A percentile compares a stretch with the other conserved stretches of the same genome.
Evolutionary conservation across 2,329 filamentous ascomycete genomes (phyloP).

Genomic region (Xylariales sp.): DNA sequence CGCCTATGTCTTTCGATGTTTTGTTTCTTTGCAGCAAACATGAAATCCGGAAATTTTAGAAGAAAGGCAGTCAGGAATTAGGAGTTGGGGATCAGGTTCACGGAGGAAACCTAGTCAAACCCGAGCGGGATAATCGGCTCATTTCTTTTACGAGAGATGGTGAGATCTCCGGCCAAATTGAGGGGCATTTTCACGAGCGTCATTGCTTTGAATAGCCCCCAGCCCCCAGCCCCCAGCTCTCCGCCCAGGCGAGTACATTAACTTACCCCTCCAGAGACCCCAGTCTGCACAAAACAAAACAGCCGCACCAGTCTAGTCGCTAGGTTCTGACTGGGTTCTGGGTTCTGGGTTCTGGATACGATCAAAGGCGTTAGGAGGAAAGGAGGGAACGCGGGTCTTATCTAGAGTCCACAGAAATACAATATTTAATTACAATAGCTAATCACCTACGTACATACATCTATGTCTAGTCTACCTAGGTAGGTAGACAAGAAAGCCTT

Average conservation of each 20-base stretch:
- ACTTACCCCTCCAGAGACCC: conserved; percentile 24
- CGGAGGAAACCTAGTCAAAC: background rate
- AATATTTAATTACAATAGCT: too few species aligned
- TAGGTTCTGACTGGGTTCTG: background rate
- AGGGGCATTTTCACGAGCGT: conserved; percentile 33
- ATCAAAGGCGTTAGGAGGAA: too few species aligned
- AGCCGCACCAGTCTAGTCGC: conserved; percentile 20
- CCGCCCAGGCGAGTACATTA: background rate
- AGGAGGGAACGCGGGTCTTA: too few species aligned
- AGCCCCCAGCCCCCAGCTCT: too few species aligned
- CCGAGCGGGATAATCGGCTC: background rate
- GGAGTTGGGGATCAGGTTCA: background rate
- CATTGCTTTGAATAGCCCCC: conserved; percentile 15
- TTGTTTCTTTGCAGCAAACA: background rate
- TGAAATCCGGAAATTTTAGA: background rate
- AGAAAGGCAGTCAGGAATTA: background rate
- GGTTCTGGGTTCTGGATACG: too few species aligned
- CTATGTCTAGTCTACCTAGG: too few species aligned
- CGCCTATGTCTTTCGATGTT: background rate
- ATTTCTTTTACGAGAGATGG: conserved; percentile 19
- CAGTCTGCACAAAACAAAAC: conserved; percentile 12
- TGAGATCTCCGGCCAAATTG: conserved; percentile 28
- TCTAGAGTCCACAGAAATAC: too few species aligned
- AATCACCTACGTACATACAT: too few species aligned
- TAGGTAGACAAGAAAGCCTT: too few species aligned